Base-by-base conservation (phyloP, 768 basidiomycete genomes). In the Russula vinacea region DNA sequence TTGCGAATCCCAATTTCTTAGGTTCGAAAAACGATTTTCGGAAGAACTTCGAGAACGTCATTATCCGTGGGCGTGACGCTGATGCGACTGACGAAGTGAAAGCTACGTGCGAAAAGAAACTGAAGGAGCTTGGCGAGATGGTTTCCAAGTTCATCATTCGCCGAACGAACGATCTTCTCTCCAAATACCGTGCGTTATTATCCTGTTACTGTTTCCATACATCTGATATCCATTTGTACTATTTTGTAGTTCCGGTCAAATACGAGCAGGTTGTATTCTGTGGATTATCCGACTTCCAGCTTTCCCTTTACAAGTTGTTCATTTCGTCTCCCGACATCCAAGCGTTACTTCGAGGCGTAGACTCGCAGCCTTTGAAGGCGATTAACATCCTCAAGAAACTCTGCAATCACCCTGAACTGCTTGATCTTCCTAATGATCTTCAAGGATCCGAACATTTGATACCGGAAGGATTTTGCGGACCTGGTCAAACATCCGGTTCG, bases 191-290 rank as follows among this genome's bases (percentile, higher is more conserved):
- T 95, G 66, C 68, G 92, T 84, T 55, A 9, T 17, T 13, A 22
- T 24, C 16, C 17, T 22, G 39, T 17, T 57, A 29, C 11, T 33
- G 44, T 29, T 59, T 53, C 50, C 32, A 60, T 22, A 14, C 42
- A 19, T 61, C 54, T 62, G 53, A 44, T 33, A 42, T 35, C 54
- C 32, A 50, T 29, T 54, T 57, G n/a, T n/a, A n/a, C n/a, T n/a
- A n/a, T n/a, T n/a, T n/a, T n/a, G 2, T 70, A 98, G 96, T 99
- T 33, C 97, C 97, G 10, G 93, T 99, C 77, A 99, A 99, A 75
- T 98, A 98, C 77, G 97, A 98, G 74, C 94, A 98, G 64, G 90
- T 98, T 65, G 94, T 98, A 0, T 98, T 97, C 76, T 98, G 94
- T 73, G 81, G 84, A 47, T 82, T 91, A 5, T 93, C 92, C 2